Conservation (phyloP, 2,329 filamentous ascomycete species). For the Venturia aucupariae region DNA sequence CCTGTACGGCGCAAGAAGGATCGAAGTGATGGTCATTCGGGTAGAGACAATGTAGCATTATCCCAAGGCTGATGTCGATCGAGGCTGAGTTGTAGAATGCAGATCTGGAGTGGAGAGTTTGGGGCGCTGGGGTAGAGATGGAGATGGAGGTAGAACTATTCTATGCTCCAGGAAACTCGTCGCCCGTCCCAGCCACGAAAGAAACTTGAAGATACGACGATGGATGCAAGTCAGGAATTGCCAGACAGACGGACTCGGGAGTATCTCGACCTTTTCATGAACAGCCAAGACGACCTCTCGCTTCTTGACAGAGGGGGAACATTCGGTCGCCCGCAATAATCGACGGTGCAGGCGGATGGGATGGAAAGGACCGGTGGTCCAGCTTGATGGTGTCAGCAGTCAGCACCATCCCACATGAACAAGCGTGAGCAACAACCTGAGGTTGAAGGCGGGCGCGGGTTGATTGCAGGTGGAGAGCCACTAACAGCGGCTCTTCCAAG, state of each 20-base stretch:
- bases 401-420: too few relatives aligned
- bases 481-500: neutral
- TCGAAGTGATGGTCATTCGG: constrained; percentile 13
- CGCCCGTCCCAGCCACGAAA: neutral
- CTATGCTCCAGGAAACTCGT: too few relatives aligned
- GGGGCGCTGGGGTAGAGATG: neutral
- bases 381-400: too few relatives aligned
- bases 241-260: neutral
- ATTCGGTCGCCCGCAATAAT: neutral
- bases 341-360: neutral
- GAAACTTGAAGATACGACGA: neutral
- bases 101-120: too few relatives aligned
- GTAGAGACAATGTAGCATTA: neutral
- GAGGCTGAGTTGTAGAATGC: neutral
- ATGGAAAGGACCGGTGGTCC: neutral
- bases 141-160: too few relatives aligned
- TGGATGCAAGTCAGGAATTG: neutral
- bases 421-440: too few relatives aligned
- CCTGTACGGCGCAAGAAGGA: constrained; percentile 10
- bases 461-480: neutral
- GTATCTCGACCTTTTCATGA: neutral
- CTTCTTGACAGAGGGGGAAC: neutral
- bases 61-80: neutral
- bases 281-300: neutral
- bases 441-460: too few relatives aligned